These are phyloP conservation scores for Oryza punctata DNA, from an alignment of 176 grass and related monocot species.

Conservation along the genomic window DNA sequence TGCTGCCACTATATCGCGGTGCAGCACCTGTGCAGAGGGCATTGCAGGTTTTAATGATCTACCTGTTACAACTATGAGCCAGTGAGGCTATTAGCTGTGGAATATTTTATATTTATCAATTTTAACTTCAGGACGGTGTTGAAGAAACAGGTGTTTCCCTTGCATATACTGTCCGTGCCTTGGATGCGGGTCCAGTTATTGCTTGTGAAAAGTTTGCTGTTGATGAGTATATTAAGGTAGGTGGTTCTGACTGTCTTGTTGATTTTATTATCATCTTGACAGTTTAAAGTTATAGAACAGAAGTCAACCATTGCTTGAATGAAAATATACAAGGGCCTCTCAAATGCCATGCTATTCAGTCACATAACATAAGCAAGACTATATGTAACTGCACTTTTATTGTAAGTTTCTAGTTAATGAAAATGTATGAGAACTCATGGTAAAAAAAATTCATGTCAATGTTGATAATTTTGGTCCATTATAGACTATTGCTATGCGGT, in stretches of 20 bases:
- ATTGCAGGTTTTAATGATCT: constrained; percentile 66
- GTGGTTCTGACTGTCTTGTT: constrained; percentile 16
- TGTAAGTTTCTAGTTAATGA: neutral
- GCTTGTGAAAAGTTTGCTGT: constrained; percentile 67
- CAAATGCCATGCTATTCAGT: constrained; percentile 13
- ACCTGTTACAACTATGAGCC: constrained; percentile 8
- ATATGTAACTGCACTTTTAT: neutral
- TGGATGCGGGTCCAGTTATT: constrained; percentile 95
- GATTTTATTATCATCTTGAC: constrained; percentile 20
- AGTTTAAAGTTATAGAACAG: constrained; percentile 22
- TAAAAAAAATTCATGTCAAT: neutral
- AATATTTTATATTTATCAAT: constrained; percentile 19
- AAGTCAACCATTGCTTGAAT: constrained; percentile 5
- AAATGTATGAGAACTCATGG: neutral
- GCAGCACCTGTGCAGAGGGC: constrained; percentile 99
- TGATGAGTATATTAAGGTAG: constrained; percentile 82
- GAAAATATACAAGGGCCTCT: neutral
- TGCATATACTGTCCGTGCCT: constrained; percentile 83
- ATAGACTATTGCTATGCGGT: neutral
- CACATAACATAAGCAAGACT: constrained; percentile 9
- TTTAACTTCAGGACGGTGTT: constrained; percentile 81
- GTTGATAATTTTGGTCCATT: constrained; percentile 1
- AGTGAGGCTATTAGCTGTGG: neutral
- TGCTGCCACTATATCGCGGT: constrained; percentile 88
- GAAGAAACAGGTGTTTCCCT: constrained; percentile 94